Percentiles rank a stretch among this genome's conserved stretches.
Conservation (phyloP, 768 basidiomycete species). For the Solioccasus polychromus region DNA sequence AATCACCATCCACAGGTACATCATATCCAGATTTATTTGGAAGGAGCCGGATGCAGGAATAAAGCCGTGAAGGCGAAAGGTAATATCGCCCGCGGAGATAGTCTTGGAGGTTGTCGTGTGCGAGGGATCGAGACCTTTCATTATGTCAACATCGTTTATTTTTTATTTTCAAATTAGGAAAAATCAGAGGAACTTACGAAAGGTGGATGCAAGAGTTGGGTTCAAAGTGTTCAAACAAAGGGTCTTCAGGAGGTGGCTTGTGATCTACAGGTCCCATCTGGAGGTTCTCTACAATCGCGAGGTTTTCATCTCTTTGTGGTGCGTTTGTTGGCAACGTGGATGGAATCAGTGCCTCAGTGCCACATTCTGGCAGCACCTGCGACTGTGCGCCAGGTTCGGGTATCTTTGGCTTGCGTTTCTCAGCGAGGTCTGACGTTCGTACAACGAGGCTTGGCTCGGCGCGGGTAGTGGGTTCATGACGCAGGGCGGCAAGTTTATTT, state of each 20-base stretch:
- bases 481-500: conserved; percentile 45
- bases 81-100: conserved; percentile 83
- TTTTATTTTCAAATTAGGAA: conserved; percentile 3
- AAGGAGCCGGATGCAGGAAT: conserved; percentile 76
- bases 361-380: conserved; percentile 7
- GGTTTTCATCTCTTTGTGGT: conserved; percentile 50
- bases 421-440: conserved; percentile 26
- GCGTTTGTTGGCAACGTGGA: conserved; percentile 3
- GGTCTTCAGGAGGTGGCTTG: conserved; percentile 67
- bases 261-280: conserved; percentile 77
- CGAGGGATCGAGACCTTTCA: conserved; percentile 65
- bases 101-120: conserved; percentile 77
- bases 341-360: background rate
- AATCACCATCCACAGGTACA: conserved; percentile 88
- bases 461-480: conserved; percentile 15
- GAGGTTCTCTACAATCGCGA: conserved; percentile 75
- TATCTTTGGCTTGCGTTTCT: conserved; percentile 14
- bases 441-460: conserved; percentile 26
- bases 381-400: conserved; percentile 3
- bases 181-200: conserved; percentile 55
- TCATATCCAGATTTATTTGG: conserved; percentile 85
- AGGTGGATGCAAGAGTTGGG: conserved; percentile 90
- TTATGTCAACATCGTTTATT: conserved; percentile 9
- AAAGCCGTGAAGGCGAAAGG: conserved; percentile 84
- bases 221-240: conserved; percentile 73